Evolutionary conservation across 2,329 filamentous ascomycete genomes (phyloP).

Genomic region (Pseudogymnoascus sp.): DNA sequence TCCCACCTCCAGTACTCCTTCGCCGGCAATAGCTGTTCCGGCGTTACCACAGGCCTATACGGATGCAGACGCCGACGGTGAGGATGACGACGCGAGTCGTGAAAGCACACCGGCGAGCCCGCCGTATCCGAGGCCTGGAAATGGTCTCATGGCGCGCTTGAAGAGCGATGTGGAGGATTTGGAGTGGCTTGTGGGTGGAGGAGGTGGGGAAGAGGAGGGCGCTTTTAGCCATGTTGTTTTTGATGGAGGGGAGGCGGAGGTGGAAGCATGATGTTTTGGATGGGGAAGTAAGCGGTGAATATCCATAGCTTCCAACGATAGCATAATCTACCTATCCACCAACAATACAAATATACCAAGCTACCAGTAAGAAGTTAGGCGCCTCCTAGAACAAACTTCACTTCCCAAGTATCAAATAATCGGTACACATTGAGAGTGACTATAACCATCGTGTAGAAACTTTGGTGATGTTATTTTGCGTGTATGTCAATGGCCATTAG

Average conservation of each 20-base stretch:
- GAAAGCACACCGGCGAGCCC: conserved; percentile 49
- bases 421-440: background rate
- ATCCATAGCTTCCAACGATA: background rate
- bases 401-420: background rate
- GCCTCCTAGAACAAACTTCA: background rate
- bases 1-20: background rate
- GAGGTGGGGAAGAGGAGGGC: conserved; percentile 33
- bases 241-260: background rate
- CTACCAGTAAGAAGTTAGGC: background rate
- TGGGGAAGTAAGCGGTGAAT: background rate
- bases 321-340: background rate
- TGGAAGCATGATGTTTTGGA: background rate
- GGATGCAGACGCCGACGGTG: conserved; percentile 18
- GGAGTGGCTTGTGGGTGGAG: conserved; percentile 54
- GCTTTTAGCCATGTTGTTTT: conserved; percentile 29
- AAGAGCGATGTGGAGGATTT: conserved; percentile 51
- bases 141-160: conserved; percentile 47
- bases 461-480: background rate
- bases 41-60: background rate
- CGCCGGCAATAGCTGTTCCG: background rate
- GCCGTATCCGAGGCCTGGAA: conserved; percentile 55
- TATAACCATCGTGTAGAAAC: background rate
- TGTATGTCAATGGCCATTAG: background rate
- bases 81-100: conserved; percentile 31
- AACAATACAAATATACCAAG: background rate